Base-by-base conservation (phyloP, 1,284 basidiomycete genomes). In the Ustilago tritici region DNA sequence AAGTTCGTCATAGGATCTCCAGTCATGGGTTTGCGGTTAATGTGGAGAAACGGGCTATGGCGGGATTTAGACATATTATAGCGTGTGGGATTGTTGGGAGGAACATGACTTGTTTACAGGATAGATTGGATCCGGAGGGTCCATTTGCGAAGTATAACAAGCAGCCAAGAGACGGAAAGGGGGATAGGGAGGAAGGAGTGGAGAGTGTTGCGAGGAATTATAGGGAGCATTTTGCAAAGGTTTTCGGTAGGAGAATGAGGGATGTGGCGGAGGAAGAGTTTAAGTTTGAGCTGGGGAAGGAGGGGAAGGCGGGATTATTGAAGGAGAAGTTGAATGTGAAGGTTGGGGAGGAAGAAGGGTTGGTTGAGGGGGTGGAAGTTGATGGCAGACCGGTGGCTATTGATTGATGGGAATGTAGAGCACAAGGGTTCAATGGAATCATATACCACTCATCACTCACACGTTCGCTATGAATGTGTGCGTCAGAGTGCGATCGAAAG, bases 21-120 rank as follows among this genome's bases (percentile, higher is more conserved):
- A 93, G 92, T 23, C 97, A 99, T 85, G 97, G 97, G 0, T 98
- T 99, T 86, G 91, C 95, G 2, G 88, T 98, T 85, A 99, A 99
- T 86, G 88, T 98, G 67, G 94, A 94, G 0, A 87, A 88, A 17
- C 91, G 95, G 76, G 94, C 93, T 2, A 69, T 84, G 47, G 85
- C 91, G 17, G 82, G 96, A 93, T 98, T 99, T 85, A 89, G 92
- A 80, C 88, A 90, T 67, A 91, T 99, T 49, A 91, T 96, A 1
- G 96, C 97, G 0, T 99, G 97, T 86, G 97, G 97, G 1, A 89
- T 98, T 60, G 90, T 89, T n/a, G 93, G 93, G 70, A 93, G 98
- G 50, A 90, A 89, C 62, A 93, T 95, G 4, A 92, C 84, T 14
- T 86, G 86, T 65, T 64, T 88, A 2, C 74, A 86, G 36, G 65